Base-by-base conservation (phyloP, 2,329 filamentous ascomycete species). In the Cercospora janseana region DNA sequence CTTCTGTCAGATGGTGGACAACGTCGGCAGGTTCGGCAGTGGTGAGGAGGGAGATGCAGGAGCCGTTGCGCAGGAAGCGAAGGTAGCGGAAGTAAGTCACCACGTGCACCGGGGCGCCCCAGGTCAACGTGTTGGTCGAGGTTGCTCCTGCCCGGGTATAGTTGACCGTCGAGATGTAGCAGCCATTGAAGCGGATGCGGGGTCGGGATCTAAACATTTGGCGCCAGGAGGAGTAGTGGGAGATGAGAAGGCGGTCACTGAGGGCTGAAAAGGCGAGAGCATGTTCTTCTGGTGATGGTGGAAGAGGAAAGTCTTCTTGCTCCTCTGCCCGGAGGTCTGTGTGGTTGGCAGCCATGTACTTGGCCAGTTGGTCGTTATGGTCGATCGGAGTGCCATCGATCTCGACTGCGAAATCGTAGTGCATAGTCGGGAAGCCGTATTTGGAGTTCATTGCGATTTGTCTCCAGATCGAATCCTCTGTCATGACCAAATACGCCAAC, bases 1-100 rank as follows among this genome's bases (percentile, higher is more conserved):
- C 85, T 54, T 81, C 82, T 28, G 82, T 88, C 15, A 98, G 77
- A 62, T 92, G 80, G 49, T 90, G 88, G 0, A 98, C 88, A 9
- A 97, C 87, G 13, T 94, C 88, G n/a, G 79, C 72, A 1, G 93
- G 93, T 65, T 95, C 88, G 4, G 80, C 72, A 0, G 88, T 94
- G 0, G 87, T 88, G 27, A 94, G 78, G 1, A 98, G 78, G 46
- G 84, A 88, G 52, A 97, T 83, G 57, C 80, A 82, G 1, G 86
- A 86, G 21, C 93, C 93, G 68, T 97, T 88, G 18, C 90, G 87
- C 73, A 93, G 93, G 74, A 98, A 93, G 46, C 93, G 87, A 3
- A 98, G 80, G 71, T 97, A 98, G 51, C 93, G 88, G 73, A 95
- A 98, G 72, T 97, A 98, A 0, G 93, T 98, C 41, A 98, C 90